These are phyloP conservation scores for Lipomyces yamadae DNA, from an alignment of 805 yeast species.

Conservation along the genomic window DNA sequence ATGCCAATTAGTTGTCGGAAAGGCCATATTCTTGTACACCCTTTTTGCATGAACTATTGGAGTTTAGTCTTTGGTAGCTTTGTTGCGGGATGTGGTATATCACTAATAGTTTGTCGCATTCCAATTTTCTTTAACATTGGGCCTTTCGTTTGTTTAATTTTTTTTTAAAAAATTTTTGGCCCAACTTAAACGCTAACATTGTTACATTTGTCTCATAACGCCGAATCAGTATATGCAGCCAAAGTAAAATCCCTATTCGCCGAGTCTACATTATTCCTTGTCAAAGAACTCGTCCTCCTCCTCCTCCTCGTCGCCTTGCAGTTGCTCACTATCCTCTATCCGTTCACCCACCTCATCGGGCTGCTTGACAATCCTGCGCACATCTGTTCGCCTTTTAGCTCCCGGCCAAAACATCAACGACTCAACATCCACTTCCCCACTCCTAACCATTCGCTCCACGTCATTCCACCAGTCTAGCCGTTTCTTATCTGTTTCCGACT, in stretches of 20 bases:
- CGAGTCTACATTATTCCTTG: neutral
- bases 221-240: neutral
- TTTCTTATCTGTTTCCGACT: constrained; percentile 17
- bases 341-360: neutral
- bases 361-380: neutral
- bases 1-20: neutral
- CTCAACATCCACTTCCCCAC: constrained; percentile 28
- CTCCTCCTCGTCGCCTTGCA: neutral
- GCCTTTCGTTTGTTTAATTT: neutral
- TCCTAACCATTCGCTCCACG: constrained; percentile 9
- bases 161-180: neutral
- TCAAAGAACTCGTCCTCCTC: constrained; percentile 33
- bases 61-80: neutral
- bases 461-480: constrained; percentile 29
- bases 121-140: neutral
- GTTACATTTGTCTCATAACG: neutral
- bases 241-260: neutral
- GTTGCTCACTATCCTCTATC: neutral
- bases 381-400: neutral
- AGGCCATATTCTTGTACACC: neutral
- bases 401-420: constrained; percentile 28
- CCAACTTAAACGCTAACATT: neutral
- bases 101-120: neutral
- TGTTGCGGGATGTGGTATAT: neutral
- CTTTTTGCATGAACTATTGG: neutral